Evolutionary conservation across 1,284 basidiomycete genomes (phyloP).

Genomic region (Tilletiopsis washingtonensis): DNA sequence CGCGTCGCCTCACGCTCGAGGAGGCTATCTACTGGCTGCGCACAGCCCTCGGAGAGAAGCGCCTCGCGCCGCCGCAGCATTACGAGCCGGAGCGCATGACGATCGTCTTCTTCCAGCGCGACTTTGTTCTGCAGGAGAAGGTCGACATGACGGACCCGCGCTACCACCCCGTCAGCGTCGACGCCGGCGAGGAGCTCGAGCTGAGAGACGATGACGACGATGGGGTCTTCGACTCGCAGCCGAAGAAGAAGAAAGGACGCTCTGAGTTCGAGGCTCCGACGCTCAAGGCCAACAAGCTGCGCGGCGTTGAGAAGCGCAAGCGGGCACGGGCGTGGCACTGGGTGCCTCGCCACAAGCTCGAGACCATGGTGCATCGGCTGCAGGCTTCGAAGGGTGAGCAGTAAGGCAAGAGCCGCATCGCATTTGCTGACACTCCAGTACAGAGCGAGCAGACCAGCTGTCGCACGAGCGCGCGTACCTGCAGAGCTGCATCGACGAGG

Average conservation of each 20-base stretch:
- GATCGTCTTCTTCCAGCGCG: slow-evolving; percentile 18
- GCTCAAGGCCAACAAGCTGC: neutral
- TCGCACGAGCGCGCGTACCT: neutral
- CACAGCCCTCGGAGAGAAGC: slow-evolving; percentile 1
- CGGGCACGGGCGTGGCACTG: neutral
- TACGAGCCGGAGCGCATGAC: slow-evolving; percentile 23
- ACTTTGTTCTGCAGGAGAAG: too few relatives aligned
- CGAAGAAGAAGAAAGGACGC: neutral
- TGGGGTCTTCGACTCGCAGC: slow-evolving; percentile 4
- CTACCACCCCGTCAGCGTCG: slow-evolving; percentile 19
- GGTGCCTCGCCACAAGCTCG: neutral
- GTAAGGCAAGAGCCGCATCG: neutral
- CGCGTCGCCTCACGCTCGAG: too few relatives aligned
- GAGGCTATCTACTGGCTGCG: slow-evolving; percentile 22
- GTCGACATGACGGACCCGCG: slow-evolving; percentile 20
- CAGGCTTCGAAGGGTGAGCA: neutral
- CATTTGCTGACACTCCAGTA: too few relatives aligned
- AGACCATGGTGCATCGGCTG: neutral
- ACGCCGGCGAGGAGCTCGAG: slow-evolving; percentile 12
- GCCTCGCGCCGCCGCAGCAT: slow-evolving; percentile 5
- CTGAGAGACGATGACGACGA: too few relatives aligned
- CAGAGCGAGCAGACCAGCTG: too few relatives aligned
- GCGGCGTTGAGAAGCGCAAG: neutral
- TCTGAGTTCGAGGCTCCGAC: neutral
- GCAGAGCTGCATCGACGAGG: neutral